Percentiles rank a stretch among this genome's conserved stretches.
phyloP scores from a whole-genome alignment of 495 filamentous ascomycete genomes.

The Penicillium lagena region DNA sequence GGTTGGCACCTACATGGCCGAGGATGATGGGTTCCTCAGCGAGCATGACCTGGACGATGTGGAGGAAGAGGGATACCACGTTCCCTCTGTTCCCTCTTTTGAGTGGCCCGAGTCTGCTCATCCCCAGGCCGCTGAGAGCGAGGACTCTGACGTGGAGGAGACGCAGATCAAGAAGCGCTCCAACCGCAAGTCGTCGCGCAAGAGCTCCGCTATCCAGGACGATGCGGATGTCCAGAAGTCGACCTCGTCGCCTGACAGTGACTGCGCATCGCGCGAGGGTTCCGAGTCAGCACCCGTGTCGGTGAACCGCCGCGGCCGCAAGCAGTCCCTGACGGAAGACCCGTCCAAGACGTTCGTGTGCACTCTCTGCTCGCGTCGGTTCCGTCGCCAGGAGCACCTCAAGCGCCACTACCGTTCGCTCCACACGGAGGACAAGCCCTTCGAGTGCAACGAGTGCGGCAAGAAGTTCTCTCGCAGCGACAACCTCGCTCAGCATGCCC shows the following conservation, averaged over 20 bases:
- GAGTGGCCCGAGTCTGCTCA: slow-evolving; percentile 26
- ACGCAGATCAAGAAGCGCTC: slow-evolving; percentile 57
- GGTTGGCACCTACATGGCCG: slow-evolving; percentile 57
- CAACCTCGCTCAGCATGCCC: slow-evolving; percentile 92
- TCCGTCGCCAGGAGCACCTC: slow-evolving; percentile 97
- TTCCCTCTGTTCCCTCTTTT: slow-evolving; percentile 42
- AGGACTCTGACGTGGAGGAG: slow-evolving; percentile 29
- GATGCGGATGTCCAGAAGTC: slow-evolving; percentile 24
- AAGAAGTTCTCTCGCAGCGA: slow-evolving; percentile 99
- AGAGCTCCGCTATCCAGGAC: slow-evolving; percentile 40
- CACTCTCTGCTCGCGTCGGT: slow-evolving; percentile 89
- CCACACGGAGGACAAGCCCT: slow-evolving; percentile 97
- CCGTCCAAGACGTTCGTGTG: slow-evolving; percentile 98
- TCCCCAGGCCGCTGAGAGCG: slow-evolving; percentile 11
- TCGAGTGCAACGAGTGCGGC: slow-evolving; percentile 93
- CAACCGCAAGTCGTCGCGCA: slow-evolving; percentile 37
- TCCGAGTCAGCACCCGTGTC: slow-evolving; percentile 51
- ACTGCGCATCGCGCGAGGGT: slow-evolving; percentile 17
- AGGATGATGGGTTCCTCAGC: slow-evolving; percentile 69
- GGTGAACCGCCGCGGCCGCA: slow-evolving; percentile 89
- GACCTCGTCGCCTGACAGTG: slow-evolving; percentile 5
- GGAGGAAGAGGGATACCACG: slow-evolving; percentile 56
- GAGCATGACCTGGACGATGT: slow-evolving; percentile 74
- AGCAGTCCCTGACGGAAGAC: slow-evolving; percentile 97
- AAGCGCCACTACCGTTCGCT: slow-evolving; percentile 98